Percentiles rank a stretch among this genome's conserved stretches.
Evolutionary conservation across 2,329 filamentous ascomycete species (phyloP).

Genomic region (Penicillium sp.): DNA sequence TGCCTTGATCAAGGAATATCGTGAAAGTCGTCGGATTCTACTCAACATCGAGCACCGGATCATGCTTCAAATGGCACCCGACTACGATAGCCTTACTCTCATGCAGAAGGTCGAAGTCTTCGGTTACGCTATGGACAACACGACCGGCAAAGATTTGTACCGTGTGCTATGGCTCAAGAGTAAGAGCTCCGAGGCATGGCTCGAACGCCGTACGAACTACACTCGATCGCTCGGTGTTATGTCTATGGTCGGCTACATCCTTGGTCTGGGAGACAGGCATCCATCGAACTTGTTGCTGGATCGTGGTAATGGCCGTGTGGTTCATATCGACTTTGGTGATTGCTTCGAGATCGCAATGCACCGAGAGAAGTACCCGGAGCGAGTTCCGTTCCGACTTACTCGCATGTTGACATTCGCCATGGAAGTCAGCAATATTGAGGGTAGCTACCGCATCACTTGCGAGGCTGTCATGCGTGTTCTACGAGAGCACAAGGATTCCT

Average conservation of each 20-base stretch:
- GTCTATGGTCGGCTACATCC: conserved; percentile 99
- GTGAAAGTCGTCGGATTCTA: conserved; percentile 93
- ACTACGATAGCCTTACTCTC: conserved; percentile 96
- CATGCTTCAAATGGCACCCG: conserved; percentile 99
- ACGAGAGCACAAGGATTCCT: conserved; percentile 93
- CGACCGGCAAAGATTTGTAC: conserved; percentile 96
- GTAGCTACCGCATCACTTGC: conserved; percentile 95
- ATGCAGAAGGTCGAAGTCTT: conserved; percentile 99
- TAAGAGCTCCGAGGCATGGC: conserved; percentile 96
- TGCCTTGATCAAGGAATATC: conserved; percentile 93
- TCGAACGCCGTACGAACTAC: conserved; percentile 97
- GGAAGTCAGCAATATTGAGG: conserved; percentile 99
- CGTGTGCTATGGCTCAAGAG: conserved; percentile 98
- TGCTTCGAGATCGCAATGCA: conserved; percentile 99
- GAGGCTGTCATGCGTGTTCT: conserved; percentile 98
- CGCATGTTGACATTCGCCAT: conserved; percentile 99
- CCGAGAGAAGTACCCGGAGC: conserved; percentile 96
- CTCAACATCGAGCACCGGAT: conserved; percentile 99
- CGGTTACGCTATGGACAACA: conserved; percentile 98
- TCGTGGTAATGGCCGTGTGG: conserved; percentile 89
- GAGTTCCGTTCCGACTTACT: conserved; percentile 95
- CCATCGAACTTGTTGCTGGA: conserved; percentile 98
- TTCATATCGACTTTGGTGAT: conserved; percentile 98
- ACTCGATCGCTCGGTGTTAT: conserved; percentile 95
- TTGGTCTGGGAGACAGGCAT: conserved; percentile 93